A percentile compares a stretch with the other conserved stretches of the same genome.
Evolutionary conservation across 2,329 filamentous ascomycete genomes (phyloP).

Genomic region (Neoscytalidium dimidiatum): DNA sequence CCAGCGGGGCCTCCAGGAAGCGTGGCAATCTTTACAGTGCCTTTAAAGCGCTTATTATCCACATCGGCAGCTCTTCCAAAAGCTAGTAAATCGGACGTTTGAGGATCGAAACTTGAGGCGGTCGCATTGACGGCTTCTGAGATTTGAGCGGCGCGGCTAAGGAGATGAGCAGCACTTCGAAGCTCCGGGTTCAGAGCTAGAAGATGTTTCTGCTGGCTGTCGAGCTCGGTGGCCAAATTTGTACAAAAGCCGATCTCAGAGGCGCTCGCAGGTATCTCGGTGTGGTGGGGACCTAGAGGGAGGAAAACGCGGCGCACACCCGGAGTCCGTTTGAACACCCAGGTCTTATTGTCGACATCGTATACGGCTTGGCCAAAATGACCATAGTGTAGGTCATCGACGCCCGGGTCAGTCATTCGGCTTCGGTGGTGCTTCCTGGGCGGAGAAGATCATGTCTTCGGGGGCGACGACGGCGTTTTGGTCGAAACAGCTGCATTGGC

Average conservation of each 20-base stretch:
- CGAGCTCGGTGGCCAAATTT: conserved; percentile 16
- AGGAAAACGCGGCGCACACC: conserved; percentile 26
- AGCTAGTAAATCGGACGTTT: conserved; percentile 51
- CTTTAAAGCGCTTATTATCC: conserved; percentile 28
- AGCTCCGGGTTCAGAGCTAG: conserved; percentile 30
- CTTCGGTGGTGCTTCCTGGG: conserved; percentile 29
- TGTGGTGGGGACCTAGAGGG: neutral
- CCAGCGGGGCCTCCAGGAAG: conserved; percentile 47
- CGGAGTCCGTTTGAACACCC: conserved; percentile 49
- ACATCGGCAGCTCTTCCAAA: conserved; percentile 58
- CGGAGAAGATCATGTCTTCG: conserved; percentile 11
- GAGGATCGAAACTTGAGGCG: conserved; percentile 40
- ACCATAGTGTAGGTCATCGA: conserved; percentile 54
- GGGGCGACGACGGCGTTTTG: neutral
- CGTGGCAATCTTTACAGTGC: conserved; percentile 31
- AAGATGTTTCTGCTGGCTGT: conserved; percentile 23
- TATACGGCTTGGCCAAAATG: conserved; percentile 56
- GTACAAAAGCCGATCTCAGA: neutral
- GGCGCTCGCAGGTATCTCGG: neutral
- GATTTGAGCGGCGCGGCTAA: conserved; percentile 30
- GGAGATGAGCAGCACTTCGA: conserved; percentile 24
- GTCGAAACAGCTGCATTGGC: neutral
- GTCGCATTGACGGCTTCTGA: conserved; percentile 36
- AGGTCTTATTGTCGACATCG: conserved; percentile 47
- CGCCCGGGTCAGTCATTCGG: conserved; percentile 60